These are phyloP conservation scores for Sisymbrium irio DNA, from an alignment of 345 rosid species.

Conservation along the genomic window DNA sequence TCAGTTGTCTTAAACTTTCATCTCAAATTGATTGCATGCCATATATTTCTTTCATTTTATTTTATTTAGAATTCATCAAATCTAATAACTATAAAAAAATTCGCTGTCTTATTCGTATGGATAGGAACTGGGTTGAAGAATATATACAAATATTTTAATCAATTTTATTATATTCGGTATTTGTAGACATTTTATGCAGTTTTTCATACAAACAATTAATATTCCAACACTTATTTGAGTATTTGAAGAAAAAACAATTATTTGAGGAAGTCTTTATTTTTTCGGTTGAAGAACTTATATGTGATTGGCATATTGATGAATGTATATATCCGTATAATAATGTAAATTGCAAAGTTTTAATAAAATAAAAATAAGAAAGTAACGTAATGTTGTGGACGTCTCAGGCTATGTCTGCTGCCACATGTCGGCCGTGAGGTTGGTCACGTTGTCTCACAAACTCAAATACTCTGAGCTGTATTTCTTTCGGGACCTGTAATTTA, in stretches of 20 bases:
- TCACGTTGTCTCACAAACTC: conserved; percentile 6
- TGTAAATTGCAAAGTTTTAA: not conserved
- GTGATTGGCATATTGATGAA: not conserved
- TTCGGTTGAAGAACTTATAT: not conserved
- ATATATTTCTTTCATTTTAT: not conserved
- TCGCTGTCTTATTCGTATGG: not conserved
- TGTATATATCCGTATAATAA: not conserved
- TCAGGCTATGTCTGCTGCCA: conserved; percentile 27
- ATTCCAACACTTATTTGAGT: too few relatives aligned
- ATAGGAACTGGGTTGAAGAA: not conserved
- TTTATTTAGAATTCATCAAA: not conserved
- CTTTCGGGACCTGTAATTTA: not conserved
- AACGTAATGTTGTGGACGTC: conserved; percentile 34
- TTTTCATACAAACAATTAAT: not conserved
- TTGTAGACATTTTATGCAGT: not conserved
- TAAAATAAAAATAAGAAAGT: not conserved
- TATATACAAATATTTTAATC: not conserved
- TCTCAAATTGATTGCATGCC: not conserved
- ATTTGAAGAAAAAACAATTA: not conserved
- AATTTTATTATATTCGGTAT: not conserved
- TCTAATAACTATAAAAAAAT: not conserved
- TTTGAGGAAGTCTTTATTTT: not conserved
- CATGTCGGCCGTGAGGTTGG: conserved; percentile 19
- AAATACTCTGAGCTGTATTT: conserved; percentile 4
- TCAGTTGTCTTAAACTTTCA: not conserved